Evolutionary conservation across 192 early-diverging fungal genomes (phyloP).

Genomic region (Backusella luteola): DNA sequence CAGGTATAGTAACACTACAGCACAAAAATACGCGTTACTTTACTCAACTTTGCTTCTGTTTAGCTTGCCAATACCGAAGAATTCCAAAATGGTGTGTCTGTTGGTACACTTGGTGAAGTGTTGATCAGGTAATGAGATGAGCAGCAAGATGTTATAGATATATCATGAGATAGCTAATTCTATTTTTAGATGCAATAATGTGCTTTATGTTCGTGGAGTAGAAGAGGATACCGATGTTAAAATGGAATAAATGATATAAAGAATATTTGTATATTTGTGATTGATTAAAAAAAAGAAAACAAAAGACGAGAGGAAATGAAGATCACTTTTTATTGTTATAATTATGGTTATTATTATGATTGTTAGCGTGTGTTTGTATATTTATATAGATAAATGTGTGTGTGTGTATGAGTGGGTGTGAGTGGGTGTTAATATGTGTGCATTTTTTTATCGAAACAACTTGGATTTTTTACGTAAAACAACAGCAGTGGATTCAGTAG

Average conservation of each 20-base stretch:
- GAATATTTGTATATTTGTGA: background rate
- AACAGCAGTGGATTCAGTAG: background rate
- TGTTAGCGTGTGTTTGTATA: background rate
- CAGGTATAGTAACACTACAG: constrained; percentile 50
- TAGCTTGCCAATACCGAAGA: constrained; percentile 95
- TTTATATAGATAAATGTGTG: background rate
- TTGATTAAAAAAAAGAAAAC: constrained; percentile 1
- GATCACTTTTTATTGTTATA: background rate
- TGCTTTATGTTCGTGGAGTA: constrained; percentile 74
- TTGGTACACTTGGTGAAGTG: constrained; percentile 88
- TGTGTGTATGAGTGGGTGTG: background rate
- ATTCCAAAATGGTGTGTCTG: constrained; percentile 88
- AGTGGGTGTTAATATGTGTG: background rate
- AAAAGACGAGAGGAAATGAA: background rate
- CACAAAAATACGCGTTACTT: background rate
- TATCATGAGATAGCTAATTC: background rate
- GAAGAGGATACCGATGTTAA: constrained; percentile 47
- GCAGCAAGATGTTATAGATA: background rate
- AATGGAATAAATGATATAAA: constrained; percentile 12
- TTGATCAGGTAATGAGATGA: constrained; percentile 67
- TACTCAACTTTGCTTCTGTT: constrained; percentile 1
- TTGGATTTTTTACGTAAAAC: constrained; percentile 2
- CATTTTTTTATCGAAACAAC: background rate
- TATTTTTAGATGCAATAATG: constrained; percentile 77
- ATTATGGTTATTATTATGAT: constrained; percentile 7